phyloP scores from a whole-genome alignment of 2,329 filamentous ascomycete species.

The Fusarium brachygibbosum region DNA sequence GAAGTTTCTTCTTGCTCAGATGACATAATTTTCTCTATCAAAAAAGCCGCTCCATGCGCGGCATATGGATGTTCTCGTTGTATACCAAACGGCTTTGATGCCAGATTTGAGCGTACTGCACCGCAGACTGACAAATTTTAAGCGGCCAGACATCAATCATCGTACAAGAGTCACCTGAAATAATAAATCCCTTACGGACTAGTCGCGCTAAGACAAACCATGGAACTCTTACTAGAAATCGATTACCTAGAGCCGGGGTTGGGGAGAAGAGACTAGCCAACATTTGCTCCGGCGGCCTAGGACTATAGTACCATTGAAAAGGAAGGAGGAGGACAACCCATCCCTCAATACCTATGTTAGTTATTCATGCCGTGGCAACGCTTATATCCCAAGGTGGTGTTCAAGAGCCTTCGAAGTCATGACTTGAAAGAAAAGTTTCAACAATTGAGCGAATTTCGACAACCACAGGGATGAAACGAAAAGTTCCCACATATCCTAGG shows the following conservation, averaged over 20 bases:
- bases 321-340: constrained; percentile 16
- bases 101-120: background rate
- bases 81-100: background rate
- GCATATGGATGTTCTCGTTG: background rate
- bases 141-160: background rate
- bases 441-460: constrained; percentile 12
- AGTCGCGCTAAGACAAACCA: constrained; percentile 27
- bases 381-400: background rate
- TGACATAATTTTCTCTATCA: constrained; percentile 1
- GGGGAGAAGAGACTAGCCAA: constrained; percentile 17
- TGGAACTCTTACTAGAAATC: constrained; percentile 18
- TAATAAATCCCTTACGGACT: constrained; percentile 11
- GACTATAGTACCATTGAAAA: constrained; percentile 13
- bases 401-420: constrained; percentile 17
- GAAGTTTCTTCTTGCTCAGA: background rate
- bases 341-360: constrained; percentile 5
- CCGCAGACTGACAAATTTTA: background rate
- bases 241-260: constrained; percentile 6
- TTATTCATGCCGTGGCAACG: constrained; percentile 3
- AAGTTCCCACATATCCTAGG: background rate
- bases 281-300: constrained; percentile 21
- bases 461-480: constrained; percentile 1
- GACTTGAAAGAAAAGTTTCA: constrained; percentile 24
- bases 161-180: constrained; percentile 1
- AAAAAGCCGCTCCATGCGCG: constrained; percentile 15